Conservation (phyloP, 2,329 filamentous ascomycete species). For the Fusarium bactridioides region DNA sequence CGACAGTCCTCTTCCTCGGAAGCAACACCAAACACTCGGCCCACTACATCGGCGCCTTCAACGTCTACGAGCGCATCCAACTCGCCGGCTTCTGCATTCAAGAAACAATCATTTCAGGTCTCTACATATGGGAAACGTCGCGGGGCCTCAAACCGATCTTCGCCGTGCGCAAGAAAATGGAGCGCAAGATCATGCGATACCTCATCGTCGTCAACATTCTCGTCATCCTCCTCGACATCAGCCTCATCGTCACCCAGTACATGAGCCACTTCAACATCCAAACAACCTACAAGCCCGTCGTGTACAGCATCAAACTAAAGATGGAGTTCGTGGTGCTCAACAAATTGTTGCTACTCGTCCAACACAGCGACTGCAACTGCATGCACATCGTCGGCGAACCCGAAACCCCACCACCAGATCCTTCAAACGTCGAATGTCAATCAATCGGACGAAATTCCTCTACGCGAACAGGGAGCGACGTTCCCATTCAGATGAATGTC, state of each 20-base stretch:
- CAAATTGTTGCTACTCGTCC: constrained; percentile 21
- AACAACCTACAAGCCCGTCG: constrained; percentile 32
- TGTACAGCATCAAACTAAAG: constrained; percentile 34
- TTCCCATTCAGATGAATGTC: not conserved
- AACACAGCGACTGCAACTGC: constrained; percentile 29
- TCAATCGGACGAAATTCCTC: not conserved
- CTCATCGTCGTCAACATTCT: constrained; percentile 29
- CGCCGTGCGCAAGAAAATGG: constrained; percentile 9
- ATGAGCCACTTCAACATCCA: constrained; percentile 31
- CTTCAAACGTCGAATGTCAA: not conserved
- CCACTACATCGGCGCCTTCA: constrained; percentile 19
- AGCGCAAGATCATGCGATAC: constrained; percentile 28
- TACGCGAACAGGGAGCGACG: not conserved
- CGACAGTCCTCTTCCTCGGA: constrained; percentile 21
- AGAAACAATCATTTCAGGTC: constrained; percentile 24
- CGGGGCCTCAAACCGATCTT: constrained; percentile 27
- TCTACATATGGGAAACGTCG: constrained; percentile 32
- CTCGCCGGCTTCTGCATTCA: constrained; percentile 29
- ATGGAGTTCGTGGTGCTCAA: constrained; percentile 34
- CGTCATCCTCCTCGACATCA: constrained; percentile 30
- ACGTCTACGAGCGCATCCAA: constrained; percentile 30
- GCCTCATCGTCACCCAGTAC: constrained; percentile 25
- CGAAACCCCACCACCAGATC: not conserved
- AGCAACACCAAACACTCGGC: constrained; percentile 18
- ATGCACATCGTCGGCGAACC: constrained; percentile 20